These are phyloP conservation scores for Schrenkiella parvula DNA, from an alignment of 345 rosid species.

Conservation along the genomic window DNA sequence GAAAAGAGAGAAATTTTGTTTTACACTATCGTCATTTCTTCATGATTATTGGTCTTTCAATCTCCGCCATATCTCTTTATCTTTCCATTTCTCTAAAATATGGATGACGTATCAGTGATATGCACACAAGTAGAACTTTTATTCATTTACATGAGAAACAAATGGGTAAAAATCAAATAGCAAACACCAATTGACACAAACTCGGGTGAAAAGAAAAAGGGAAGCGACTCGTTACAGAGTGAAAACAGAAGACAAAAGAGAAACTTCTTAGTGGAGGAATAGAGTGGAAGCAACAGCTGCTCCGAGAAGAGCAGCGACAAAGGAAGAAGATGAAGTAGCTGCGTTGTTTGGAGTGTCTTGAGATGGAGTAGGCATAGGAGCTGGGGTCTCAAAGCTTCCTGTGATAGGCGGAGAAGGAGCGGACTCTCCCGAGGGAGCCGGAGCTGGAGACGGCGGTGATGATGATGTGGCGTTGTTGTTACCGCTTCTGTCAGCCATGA, in stretches of 20 bases:
- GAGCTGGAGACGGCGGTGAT: constrained; percentile 43
- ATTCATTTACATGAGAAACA: constrained; percentile 28
- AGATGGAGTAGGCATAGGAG: constrained; percentile 46
- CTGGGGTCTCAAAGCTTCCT: constrained; percentile 43
- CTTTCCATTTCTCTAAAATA: background rate
- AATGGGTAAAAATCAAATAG: constrained; percentile 19
- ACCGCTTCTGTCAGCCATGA: constrained; percentile 64
- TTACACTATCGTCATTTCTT: constrained; percentile 6
- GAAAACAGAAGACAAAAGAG: constrained; percentile 6
- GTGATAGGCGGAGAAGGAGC: constrained; percentile 50
- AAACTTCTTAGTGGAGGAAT: constrained; percentile 31
- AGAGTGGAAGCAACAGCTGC: constrained; percentile 45
- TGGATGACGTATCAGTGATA: constrained; percentile 4
- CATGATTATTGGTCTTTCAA: background rate
- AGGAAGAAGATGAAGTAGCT: constrained; percentile 32
- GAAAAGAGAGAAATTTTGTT: constrained; percentile 16
- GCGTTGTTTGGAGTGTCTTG: constrained; percentile 33
- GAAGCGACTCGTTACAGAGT: constrained; percentile 12
- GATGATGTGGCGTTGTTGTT: constrained; percentile 23
- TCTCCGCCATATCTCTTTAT: background rate
- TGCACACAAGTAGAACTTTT: constrained; percentile 22
- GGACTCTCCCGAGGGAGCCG: constrained; percentile 47
- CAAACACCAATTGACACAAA: constrained; percentile 25
- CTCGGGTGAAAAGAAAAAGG: background rate
- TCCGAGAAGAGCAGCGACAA: constrained; percentile 45